Conservation (phyloP, 441 rosid genomes). For the Brassica balearica region DNA sequence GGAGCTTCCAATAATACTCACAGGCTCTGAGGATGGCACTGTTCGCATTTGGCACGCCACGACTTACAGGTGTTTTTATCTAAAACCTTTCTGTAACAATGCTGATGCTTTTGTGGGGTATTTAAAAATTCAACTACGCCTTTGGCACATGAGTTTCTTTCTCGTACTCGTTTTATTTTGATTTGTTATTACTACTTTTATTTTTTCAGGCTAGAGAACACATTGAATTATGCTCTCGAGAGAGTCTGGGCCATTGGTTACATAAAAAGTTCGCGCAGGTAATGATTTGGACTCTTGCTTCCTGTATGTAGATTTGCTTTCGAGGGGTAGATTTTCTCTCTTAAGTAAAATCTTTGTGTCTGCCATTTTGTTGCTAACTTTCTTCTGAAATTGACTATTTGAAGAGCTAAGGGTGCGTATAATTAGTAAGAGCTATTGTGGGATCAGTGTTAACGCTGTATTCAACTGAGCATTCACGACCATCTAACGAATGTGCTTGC, state of each 20-base stretch:
- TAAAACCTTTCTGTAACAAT: constrained; percentile 16
- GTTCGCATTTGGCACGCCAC: constrained; percentile 77
- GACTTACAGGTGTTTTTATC: constrained; percentile 58
- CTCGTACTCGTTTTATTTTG: not conserved
- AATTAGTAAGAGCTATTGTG: constrained; percentile 4
- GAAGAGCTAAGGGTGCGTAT: constrained; percentile 15
- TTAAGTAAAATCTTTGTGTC: constrained; percentile 16
- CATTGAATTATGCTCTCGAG: constrained; percentile 94
- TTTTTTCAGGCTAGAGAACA: constrained; percentile 87
- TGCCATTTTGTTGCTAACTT: constrained; percentile 12
- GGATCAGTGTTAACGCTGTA: constrained; percentile 11
- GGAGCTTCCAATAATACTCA: constrained; percentile 73
- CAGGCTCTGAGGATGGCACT: constrained; percentile 85
- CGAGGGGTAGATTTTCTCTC: constrained; percentile 1
- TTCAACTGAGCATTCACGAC: not conserved
- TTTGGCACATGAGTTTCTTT: constrained; percentile 5
- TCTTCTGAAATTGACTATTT: constrained; percentile 16
- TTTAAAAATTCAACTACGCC: constrained; percentile 16
- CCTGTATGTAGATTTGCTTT: not conserved
- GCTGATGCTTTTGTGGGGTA: not conserved
- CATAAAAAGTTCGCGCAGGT: constrained; percentile 88
- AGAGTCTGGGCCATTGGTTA: constrained; percentile 93
- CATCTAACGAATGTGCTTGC: constrained; percentile 25
- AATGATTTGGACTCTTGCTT: constrained; percentile 34
- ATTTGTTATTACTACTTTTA: not conserved